These are phyloP conservation scores for Botrytis byssoidea DNA, from an alignment of 2,329 filamentous ascomycete genomes.

Conservation along the genomic window DNA sequence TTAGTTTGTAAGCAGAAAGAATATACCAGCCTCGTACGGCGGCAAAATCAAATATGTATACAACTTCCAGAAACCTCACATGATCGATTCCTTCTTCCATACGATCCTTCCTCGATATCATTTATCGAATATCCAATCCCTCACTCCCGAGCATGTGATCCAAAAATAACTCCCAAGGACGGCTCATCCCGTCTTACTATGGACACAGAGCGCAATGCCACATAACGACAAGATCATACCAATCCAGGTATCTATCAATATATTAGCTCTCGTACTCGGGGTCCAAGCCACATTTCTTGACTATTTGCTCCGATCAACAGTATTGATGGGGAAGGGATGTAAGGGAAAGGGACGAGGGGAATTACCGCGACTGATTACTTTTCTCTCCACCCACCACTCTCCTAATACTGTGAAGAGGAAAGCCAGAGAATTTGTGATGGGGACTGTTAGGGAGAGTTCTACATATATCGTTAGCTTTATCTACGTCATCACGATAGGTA, in stretches of 20 bases:
- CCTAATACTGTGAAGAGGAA: conserved; percentile 95
- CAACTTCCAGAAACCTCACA: not conserved
- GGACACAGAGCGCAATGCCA: conserved; percentile 82
- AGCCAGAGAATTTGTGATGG: conserved; percentile 89
- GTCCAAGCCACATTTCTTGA: not conserved
- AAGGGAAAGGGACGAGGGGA: not conserved
- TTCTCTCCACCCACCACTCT: conserved; percentile 92
- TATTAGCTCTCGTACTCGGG: not conserved
- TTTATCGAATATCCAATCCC: conserved; percentile 4
- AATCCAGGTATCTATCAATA: conserved; percentile 68
- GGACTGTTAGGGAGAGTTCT: conserved; percentile 92
- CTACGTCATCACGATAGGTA: not conserved
- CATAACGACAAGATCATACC: conserved; percentile 77
- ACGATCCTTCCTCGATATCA: not conserved
- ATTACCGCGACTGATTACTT: conserved; percentile 79
- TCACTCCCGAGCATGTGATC: not conserved
- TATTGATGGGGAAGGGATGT: not conserved
- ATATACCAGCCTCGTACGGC: not conserved
- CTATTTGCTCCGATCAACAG: not conserved
- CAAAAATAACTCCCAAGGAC: conserved; percentile 6
- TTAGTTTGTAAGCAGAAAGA: not conserved
- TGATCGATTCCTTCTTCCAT: not conserved
- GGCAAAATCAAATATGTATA: not conserved
- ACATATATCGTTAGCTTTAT: conserved; percentile 10
- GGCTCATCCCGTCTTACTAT: conserved; percentile 51